Percentiles rank a stretch among this genome's conserved stretches.
phyloP scores from a whole-genome alignment of 164 flowering plant genomes.

The Chimonanthus praecox region DNA sequence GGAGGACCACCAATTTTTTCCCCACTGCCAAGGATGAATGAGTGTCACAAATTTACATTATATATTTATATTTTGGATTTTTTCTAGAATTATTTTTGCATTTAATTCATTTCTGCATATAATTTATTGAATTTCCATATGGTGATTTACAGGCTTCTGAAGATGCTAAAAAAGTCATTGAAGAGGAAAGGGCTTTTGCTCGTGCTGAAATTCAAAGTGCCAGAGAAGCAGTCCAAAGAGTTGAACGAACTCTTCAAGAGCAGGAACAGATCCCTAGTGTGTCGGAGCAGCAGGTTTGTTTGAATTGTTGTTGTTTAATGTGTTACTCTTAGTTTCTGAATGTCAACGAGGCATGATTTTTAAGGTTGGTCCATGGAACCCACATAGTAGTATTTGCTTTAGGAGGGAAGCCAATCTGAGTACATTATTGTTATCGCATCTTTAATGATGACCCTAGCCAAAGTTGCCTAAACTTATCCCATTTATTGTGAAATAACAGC shows the following conservation, averaged over 20 bases:
- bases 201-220: conserved; percentile 96
- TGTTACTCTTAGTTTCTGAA: not conserved
- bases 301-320: conserved; percentile 4
- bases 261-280: conserved; percentile 59
- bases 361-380: too few relatives aligned
- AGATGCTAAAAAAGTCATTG: conserved; percentile 81
- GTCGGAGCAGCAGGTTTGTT: conserved; percentile 73
- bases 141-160: conserved; percentile 70
- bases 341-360: not conserved
- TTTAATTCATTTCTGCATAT: not conserved
- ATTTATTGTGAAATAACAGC: too few relatives aligned
- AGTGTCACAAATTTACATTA: not conserved
- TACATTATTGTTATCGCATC: too few relatives aligned
- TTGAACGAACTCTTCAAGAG: conserved; percentile 84
- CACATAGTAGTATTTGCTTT: too few relatives aligned
- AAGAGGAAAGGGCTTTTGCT: conserved; percentile 93
- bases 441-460: too few relatives aligned
- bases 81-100: not conserved
- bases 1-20: too few relatives aligned
- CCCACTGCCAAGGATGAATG: too few relatives aligned
- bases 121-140: not conserved
- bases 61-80: not conserved
- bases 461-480: too few relatives aligned
- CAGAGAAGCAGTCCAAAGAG: conserved; percentile 83
- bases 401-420: too few relatives aligned